Conservation (phyloP, 176 grass and related monocot species). For the Phoenix roebelenii region DNA sequence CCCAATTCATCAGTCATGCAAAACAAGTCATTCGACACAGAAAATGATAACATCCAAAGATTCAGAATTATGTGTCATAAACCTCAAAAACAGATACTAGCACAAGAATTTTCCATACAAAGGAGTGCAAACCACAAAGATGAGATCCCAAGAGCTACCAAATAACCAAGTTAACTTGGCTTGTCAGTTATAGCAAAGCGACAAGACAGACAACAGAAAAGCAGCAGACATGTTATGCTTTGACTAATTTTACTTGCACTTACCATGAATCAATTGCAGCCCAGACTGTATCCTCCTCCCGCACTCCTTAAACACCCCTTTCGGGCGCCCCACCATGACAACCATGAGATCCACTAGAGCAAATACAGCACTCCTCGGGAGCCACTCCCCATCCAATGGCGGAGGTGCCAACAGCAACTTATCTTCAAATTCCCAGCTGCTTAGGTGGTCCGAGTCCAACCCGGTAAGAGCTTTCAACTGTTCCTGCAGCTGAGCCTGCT, state of each 20-base stretch:
- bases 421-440: conserved; percentile 66
- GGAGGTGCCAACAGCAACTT: conserved; percentile 82
- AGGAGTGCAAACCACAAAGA: too few species aligned
- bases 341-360: conserved; percentile 93
- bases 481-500: conserved; percentile 40
- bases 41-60: too few species aligned
- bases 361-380: conserved; percentile 71
- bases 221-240: neutral
- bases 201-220: too few species aligned
- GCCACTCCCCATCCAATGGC: conserved; percentile 92
- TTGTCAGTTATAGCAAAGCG: too few species aligned
- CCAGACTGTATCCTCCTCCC: conserved; percentile 88
- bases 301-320: conserved; percentile 91
- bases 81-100: too few species aligned
- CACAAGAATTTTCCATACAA: too few species aligned
- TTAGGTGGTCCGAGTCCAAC: conserved; percentile 28
- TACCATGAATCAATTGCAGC: conserved; percentile 68
- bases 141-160: too few species aligned
- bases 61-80: too few species aligned
- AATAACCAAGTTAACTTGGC: too few species aligned
- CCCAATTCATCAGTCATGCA: too few species aligned
- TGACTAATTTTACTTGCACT: conserved; percentile 13
- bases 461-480: conserved; percentile 50
- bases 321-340: conserved; percentile 76
- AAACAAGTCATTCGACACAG: too few species aligned